Evolutionary conservation across 2,329 filamentous ascomycete genomes (phyloP).

Genomic region (Tolypocladium cylindrosporum): DNA sequence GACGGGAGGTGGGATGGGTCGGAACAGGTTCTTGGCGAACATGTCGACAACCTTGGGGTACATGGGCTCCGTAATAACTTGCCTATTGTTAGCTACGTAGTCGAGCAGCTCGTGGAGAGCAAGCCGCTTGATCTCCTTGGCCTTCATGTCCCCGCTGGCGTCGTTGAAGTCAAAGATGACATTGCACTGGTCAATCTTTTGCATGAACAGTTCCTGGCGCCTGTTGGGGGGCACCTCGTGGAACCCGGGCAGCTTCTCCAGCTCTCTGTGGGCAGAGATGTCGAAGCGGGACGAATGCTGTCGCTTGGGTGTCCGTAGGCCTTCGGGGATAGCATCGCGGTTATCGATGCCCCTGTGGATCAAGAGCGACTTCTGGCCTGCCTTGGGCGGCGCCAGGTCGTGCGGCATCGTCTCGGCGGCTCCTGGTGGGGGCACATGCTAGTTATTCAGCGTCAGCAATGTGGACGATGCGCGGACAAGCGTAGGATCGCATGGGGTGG

Average conservation of each 20-base stretch:
- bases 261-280: slow-evolving; percentile 89
- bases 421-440: slow-evolving; percentile 85
- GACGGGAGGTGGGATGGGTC: slow-evolving; percentile 91
- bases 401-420: slow-evolving; percentile 96
- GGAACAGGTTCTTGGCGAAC: slow-evolving; percentile 98
- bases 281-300: slow-evolving; percentile 98
- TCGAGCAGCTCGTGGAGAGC: slow-evolving; percentile 93
- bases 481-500: neutral
- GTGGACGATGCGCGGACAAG: neutral
- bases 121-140: slow-evolving; percentile 97
- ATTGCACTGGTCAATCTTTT: slow-evolving; percentile 99
- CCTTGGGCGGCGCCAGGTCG: slow-evolving; percentile 88
- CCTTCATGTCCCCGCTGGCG: slow-evolving; percentile 96
- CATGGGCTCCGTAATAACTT: slow-evolving; percentile 98
- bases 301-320: slow-evolving; percentile 86
- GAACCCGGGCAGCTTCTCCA: slow-evolving; percentile 95
- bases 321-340: slow-evolving; percentile 84
- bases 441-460: neutral
- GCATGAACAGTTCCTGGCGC: slow-evolving; percentile 96
- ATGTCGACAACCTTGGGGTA: slow-evolving; percentile 97
- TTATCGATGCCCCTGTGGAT: slow-evolving; percentile 80
- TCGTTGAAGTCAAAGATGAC: slow-evolving; percentile 99
- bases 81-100: slow-evolving; percentile 96
- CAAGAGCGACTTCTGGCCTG: slow-evolving; percentile 77
- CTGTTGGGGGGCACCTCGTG: slow-evolving; percentile 94